Base-by-base conservation (phyloP, 768 basidiomycete genomes). In the Kwoniella botswanensis region DNA sequence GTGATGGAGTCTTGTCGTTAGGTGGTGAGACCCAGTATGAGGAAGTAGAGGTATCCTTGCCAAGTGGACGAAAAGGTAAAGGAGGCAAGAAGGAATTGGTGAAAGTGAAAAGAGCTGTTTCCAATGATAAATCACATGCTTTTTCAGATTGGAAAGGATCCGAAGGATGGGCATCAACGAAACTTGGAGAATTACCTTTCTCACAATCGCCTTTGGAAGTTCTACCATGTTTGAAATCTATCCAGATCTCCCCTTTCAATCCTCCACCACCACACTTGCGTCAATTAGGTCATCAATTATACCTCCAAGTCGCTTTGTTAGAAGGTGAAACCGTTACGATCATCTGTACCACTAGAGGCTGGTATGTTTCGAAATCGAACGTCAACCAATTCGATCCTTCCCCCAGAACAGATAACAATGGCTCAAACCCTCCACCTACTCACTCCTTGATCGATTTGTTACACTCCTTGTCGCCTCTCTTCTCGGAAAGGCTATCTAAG, bases 231-330 rank as follows among this genome's bases (percentile, higher is more conserved):
- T 61, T 85, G 53, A 82, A 80, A 68, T 72, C 79, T 1, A 74
- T 85, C 46, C 76, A 79, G 57, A 69, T 86, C 54, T 85, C 85
- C 15, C 83, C 84, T 10, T 86, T 85, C 83, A 85, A 85, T 76
- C 86, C 85, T 17, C 85, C 86, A 10, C 81, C 85, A 15, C 83
- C 85, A 35, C 82, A 84, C 46, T 80, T 82, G 21, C 83, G 85
- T 15, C 78, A 85, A 59, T 73, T 79, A 22, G 86, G 86, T 17
- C 85, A 86, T 70, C 81, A 85, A 68, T 75, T 85, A 63, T 86
- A 86, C 74, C 79, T 86, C 58, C 82, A 79, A 54, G 72, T 85
- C 53, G 76, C 82, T 55, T 82, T 84, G 4, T 79, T 86, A 54
- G 86, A 86, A 71, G 85, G 85, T 63, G 86, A 86, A 53, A 77